Conservation (phyloP, 495 filamentous ascomycete genomes). For the Aspergillus cavernicola region DNA sequence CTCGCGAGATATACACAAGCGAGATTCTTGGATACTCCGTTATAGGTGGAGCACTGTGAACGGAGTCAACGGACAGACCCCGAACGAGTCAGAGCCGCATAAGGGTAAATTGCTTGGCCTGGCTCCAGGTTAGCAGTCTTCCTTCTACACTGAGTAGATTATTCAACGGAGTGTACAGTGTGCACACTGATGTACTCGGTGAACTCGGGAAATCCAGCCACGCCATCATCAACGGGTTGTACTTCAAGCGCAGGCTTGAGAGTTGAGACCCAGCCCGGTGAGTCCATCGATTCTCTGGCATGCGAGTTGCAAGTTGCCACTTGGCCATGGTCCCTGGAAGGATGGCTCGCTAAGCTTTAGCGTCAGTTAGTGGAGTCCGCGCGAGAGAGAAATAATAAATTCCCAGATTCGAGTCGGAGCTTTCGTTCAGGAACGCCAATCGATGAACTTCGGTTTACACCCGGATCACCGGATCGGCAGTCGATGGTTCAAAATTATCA, state of each 20-base stretch:
- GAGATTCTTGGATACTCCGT: neutral
- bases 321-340: neutral
- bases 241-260: too few relatives aligned
- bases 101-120: neutral
- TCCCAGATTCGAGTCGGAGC: too few relatives aligned
- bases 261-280: too few relatives aligned
- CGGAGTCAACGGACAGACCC: neutral
- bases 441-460: neutral
- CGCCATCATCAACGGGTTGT: too few relatives aligned
- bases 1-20: neutral
- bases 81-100: conserved; percentile 3
- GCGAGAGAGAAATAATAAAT: neutral
- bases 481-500: neutral
- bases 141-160: too few relatives aligned
- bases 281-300: too few relatives aligned
- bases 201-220: too few relatives aligned
- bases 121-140: neutral
- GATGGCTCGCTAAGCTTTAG: conserved; percentile 6
- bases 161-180: too few relatives aligned
- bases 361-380: neutral
- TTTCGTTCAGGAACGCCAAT: conserved; percentile 22
- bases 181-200: too few relatives aligned
- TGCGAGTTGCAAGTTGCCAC: too few relatives aligned
- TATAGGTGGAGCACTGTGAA: neutral
- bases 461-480: conserved; percentile 15